Conservation (phyloP, 352 stramenopile genomes). For the Plasmopara viticola region DNA sequence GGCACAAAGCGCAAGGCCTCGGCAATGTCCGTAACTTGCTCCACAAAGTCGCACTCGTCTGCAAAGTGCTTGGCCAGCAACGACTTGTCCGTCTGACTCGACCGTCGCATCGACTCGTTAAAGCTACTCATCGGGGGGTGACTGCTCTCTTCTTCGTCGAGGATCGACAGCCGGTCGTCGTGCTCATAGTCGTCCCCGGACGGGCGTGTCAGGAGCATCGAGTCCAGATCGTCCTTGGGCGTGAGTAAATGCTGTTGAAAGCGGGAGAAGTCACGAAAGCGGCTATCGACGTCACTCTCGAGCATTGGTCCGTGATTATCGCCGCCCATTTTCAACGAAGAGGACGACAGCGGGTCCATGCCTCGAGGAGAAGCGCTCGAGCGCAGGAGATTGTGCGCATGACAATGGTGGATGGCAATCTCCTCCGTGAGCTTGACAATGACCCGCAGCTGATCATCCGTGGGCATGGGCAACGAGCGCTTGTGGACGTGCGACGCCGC, state of each 20-base stretch:
- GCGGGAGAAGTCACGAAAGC: conserved; percentile 78
- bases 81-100: conserved; percentile 78
- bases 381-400: conserved; percentile 31
- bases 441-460: conserved; percentile 78
- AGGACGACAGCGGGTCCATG: conserved; percentile 25
- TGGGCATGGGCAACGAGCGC: conserved; percentile 67
- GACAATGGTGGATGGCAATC: conserved; percentile 56
- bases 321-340: conserved; percentile 31
- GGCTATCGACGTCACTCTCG: conserved; percentile 47
- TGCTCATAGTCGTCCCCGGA: conserved; percentile 35
- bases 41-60: conserved; percentile 84
- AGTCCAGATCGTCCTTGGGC: conserved; percentile 55
- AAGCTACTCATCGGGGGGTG: conserved; percentile 72
- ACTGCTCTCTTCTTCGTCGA: conserved; percentile 68
- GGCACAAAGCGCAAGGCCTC: conserved; percentile 80
- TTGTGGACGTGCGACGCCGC: conserved; percentile 32
- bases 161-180: conserved; percentile 32
- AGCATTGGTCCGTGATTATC: conserved; percentile 15
- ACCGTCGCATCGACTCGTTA: conserved; percentile 51
- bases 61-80: conserved; percentile 79
- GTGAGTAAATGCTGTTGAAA: conserved; percentile 85
- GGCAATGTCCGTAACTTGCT: conserved; percentile 85
- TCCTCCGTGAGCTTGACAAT: conserved; percentile 76
- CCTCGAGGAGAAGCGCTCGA: conserved; percentile 18
- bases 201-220: conserved; percentile 35